Evolutionary conservation across 805 yeast genomes (phyloP), one percentile per base, ranked within the genome.

Genomic region (Saccharomycopsis guyanensis): DNA sequence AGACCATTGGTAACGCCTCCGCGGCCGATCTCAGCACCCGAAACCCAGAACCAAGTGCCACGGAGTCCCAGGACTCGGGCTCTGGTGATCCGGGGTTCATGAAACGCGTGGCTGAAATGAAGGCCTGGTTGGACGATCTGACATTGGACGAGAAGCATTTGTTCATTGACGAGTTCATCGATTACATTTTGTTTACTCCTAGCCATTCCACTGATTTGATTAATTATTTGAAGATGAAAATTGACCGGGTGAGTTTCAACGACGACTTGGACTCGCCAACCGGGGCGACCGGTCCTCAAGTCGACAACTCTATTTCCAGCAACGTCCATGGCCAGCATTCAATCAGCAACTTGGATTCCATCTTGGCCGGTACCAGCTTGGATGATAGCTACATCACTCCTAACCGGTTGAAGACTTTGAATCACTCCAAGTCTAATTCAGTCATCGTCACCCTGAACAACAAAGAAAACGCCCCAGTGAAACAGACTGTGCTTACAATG

Each of bases 41-140:
- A n/a, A n/a, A n/a, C n/a, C n/a, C n/a, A n/a, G n/a, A n/a, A n/a
- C 20, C 20, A 29, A 8, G 18, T 7, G 36, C 23, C 4, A 20
- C 27, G 13, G 57, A 62, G 15, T 62, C 65, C 13, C 51, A 55
- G 10, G 58, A 58, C 23, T 49, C 47, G 35, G 51, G 56, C 42
- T 13, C 45, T 5, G 23, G 27, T 7, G 40, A 38, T 19, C 18
- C 38, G 27, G 23, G 31, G 2, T 22, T 25, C 18, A 7, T 10
- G 6, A 6, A 25, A 10, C 29, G 29, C 29, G 6, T 6, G 10
- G 29, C 29, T 7, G 29, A 25, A 6, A 16, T 49, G n/a, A 49
- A 51, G 34, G 31, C 34, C 3, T 46, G 50, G 44, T 37, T 49
- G 4, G 43, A 49, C 22, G 31, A 35, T n/a, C 32, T 43, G 2